A percentile compares a stretch with the other conserved stretches of the same genome.
phyloP scores from a whole-genome alignment of 2,329 filamentous ascomycete genomes.

The Sporothrix humicola region DNA sequence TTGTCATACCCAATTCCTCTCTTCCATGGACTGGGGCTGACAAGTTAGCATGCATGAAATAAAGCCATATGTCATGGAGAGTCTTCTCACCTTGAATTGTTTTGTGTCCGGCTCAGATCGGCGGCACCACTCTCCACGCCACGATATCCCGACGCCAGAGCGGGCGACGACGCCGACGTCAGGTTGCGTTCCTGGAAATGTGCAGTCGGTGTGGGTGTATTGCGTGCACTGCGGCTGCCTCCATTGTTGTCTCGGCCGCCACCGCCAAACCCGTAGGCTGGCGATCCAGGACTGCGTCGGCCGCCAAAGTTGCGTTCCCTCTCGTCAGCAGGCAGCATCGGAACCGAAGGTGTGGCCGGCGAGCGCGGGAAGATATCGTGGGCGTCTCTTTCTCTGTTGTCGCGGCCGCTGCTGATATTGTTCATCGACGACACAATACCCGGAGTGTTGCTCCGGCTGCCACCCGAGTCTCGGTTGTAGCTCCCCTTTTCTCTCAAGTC shows the following conservation, averaged over 20 bases:
- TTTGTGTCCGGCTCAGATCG: constrained; percentile 13
- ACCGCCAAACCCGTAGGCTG: background rate
- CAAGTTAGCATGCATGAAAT: background rate
- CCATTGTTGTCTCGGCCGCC: background rate
- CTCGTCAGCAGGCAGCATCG: constrained; percentile 17
- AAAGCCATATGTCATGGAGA: too few species aligned
- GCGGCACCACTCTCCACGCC: background rate
- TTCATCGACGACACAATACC: background rate
- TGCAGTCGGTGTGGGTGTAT: background rate
- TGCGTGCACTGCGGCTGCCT: constrained; percentile 6
- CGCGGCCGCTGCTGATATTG: background rate
- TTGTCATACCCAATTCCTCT: constrained; percentile 20
- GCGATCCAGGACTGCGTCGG: constrained; percentile 7
- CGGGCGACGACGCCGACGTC: background rate
- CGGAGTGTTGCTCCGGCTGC: constrained; percentile 1
- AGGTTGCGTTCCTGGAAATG: background rate
- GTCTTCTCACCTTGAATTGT: background rate
- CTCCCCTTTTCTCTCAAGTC: background rate
- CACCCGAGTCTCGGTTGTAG: background rate
- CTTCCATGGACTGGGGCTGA: constrained; percentile 24
- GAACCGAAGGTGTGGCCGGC: constrained; percentile 24
- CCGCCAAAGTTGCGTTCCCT: background rate
- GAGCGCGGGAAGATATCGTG: background rate
- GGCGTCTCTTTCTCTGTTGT: background rate
- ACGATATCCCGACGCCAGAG: background rate